Base-by-base conservation (phyloP, 805 yeast species). In the Sugiyamaella valdiviana region DNA sequence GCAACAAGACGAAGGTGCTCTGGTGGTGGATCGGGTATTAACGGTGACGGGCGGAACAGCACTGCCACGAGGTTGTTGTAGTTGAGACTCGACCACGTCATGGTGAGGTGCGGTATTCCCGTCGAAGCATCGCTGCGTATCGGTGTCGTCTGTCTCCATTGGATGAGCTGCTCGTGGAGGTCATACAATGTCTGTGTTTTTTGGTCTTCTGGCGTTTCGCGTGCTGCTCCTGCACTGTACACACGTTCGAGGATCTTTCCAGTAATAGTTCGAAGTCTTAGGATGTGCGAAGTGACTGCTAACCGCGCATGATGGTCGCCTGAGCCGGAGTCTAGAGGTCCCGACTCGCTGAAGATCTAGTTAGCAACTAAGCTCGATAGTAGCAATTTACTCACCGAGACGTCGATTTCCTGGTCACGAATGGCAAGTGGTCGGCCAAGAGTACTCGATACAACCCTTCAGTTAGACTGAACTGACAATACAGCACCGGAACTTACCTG, bases 361-460 rank as follows among this genome's bases (percentile, higher is more conserved):
- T 26, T 26, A 26, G 10, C 32, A 12, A 3, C n/a, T 26, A 12
- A 26, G 3, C 32, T 10, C 7, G 32, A 26, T 7, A 5, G 29
- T 24, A 24, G 29, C 29, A 24, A 24, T 3, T 10, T 26, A 26
- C 32, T 10, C 14, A 26, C 38, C 24, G 47, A 38, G 9, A 52
- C 47, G 22, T 74, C 75, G 38, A 78, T 73, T 52, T 77, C 80
- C 45, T 70, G 70, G 50, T 77, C 82, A 32, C 71, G 69, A 16
- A 79, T 61, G 0, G 74, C 69, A 21, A 74, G 64, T 2, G 77
- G 74, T 35, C 80, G 66, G 1, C 81, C 80, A 20, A 78, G 57
- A 14, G 77, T 69, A 10, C 73, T 62, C 4, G 79, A 72, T 17
- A 78, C 69, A 17, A 75, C 61, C 39, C 32, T 26, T 12, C 32